phyloP scores from a whole-genome alignment of 305 asterid genomes.

The Fraxinus ornus region DNA sequence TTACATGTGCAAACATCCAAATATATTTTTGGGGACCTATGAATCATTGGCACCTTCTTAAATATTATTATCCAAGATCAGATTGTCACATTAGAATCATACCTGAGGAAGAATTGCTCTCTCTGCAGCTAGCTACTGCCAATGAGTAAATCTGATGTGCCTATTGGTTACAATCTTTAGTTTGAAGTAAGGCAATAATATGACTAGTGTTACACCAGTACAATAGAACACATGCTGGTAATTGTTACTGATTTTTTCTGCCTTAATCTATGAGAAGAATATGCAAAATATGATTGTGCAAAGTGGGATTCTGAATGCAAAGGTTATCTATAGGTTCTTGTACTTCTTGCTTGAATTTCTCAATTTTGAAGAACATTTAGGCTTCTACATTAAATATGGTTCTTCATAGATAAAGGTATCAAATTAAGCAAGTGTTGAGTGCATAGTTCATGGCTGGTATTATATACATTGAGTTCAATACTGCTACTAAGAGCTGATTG shows the following conservation, averaged over 20 bases:
- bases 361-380: background rate
- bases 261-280: background rate
- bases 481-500: too few relatives aligned
- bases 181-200: background rate
- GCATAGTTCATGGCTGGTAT: too few relatives aligned
- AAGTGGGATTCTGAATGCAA: background rate
- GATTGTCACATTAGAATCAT: constrained; percentile 73
- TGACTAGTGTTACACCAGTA: background rate
- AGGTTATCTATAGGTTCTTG: background rate
- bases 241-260: background rate
- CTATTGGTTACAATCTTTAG: background rate
- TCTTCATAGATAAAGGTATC: too few relatives aligned
- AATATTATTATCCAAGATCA: constrained; percentile 57
- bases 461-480: too few relatives aligned
- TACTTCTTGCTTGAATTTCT: background rate
- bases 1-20: too few relatives aligned
- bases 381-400: constrained; percentile 32
- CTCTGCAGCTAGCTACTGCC: constrained; percentile 90
- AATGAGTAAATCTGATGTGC: constrained; percentile 44
- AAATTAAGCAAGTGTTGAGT: too few relatives aligned
- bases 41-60: too few relatives aligned
- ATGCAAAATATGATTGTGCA: background rate
- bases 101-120: constrained; percentile 87
- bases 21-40: too few relatives aligned
- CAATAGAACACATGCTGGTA: background rate